Conservation (phyloP, 176 grass and related monocot species). For the Ananas comosus region DNA sequence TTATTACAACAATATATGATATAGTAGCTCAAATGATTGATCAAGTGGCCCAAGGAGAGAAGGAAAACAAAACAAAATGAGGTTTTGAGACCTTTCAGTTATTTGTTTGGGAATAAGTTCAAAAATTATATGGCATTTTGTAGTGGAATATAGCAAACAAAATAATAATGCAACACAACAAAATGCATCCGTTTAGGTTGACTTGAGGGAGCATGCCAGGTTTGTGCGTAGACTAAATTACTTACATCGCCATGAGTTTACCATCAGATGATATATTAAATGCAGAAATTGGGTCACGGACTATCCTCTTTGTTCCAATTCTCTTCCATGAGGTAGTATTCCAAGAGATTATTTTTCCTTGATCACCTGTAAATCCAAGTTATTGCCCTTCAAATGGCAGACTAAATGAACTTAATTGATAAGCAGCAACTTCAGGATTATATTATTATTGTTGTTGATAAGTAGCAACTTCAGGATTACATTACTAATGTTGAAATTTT, state of each 20-base stretch:
- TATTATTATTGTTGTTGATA: too few species aligned
- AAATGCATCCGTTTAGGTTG: neutral
- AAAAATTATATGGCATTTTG: neutral
- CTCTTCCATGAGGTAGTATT: conserved; percentile 67
- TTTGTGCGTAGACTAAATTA: neutral
- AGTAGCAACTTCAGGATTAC: too few species aligned
- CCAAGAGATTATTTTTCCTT: conserved; percentile 90
- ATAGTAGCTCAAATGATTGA: too few species aligned
- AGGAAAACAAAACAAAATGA: too few species aligned
- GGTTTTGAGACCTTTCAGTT: too few species aligned
- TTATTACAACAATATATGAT: too few species aligned
- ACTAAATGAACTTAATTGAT: neutral
- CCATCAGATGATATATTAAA: conserved; percentile 64
- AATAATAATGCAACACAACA: neutral
- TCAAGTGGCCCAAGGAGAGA: too few species aligned
- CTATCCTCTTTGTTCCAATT: conserved; percentile 65
- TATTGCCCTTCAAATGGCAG: conserved; percentile 3
- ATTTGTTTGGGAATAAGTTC: neutral
- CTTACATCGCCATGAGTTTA: conserved; percentile 73
- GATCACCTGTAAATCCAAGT: conserved; percentile 45
- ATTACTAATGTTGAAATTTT: too few species aligned
- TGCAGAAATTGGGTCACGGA: conserved; percentile 78
- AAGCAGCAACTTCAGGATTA: too few species aligned
- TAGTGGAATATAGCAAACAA: neutral
- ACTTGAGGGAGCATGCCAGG: neutral